Base-by-base conservation (phyloP, 2,329 filamentous ascomycete genomes). In the Helotiales sp. region DNA sequence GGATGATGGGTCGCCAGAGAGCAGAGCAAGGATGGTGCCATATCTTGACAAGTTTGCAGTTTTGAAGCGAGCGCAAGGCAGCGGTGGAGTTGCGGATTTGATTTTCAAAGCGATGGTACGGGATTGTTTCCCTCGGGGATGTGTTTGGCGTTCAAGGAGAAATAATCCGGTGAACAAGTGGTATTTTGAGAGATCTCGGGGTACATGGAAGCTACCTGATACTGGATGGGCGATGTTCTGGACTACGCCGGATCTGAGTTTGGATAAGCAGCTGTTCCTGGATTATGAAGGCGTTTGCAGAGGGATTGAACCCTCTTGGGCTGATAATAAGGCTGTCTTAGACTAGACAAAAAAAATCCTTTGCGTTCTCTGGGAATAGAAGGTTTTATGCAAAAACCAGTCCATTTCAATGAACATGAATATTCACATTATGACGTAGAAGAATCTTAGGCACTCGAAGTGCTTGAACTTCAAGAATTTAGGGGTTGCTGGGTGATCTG, bases 21-120 rank as follows among this genome's bases (percentile, higher is more conserved):
- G 84, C 58, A 76, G 80, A 40, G 84, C 84, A 1, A 86, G 91
- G 10, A 86, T 93, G 72, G 92, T 99, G 0, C 96, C 96, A 0
- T 99, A 99, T 77, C 85, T 99, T 32, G 96, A 99, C 80, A 99
- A 99, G 78, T 98, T 99, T 77, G 96, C 96, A 0, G 96, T 99
- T 0, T 84, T 97, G 17, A 95, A 92, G 72, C 90, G 89, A 68
- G 91, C 90, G 13, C 96, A 99, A 78, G 96, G 96, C 0, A 92
- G 92, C 0, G 93, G 93, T 1, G 95, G 96, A 2, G 94, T 98
- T 2, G 95, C 96, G 1, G 96, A 99, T 76, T 91, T 98, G 45
- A 91, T 99, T 7, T 99, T 98, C 81, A 97, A 96, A 70, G 91
- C 93, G 37, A 97, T 99, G 92, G 93, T 97, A 5, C 87, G 92